Evolutionary conservation across 1,284 basidiomycete genomes (phyloP).

Genomic region (Apiotrichum veenhuisii): DNA sequence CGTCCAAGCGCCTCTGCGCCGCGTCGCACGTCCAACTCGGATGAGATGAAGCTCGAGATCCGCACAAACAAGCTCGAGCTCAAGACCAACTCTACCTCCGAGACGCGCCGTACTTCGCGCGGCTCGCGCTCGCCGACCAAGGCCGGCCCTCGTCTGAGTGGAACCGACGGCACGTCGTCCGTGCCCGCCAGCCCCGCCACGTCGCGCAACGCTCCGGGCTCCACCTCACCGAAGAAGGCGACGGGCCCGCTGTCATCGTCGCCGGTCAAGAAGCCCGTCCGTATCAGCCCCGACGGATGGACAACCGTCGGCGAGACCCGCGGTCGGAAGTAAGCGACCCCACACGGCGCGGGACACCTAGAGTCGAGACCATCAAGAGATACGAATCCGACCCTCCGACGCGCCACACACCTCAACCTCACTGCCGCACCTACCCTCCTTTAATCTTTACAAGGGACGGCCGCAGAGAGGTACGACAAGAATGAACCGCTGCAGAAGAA

Average conservation of each 20-base stretch:
- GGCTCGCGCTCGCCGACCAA: conserved; percentile 1
- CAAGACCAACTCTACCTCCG: not conserved
- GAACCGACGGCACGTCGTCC: not conserved
- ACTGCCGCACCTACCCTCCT: too few relatives aligned
- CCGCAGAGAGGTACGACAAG: too few relatives aligned
- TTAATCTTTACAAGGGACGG: too few relatives aligned
- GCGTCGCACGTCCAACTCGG: not conserved
- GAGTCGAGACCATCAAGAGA: not conserved
- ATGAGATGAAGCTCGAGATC: not conserved
- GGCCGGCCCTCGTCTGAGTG: not conserved
- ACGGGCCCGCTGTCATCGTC: not conserved
- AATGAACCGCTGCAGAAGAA: too few relatives aligned
- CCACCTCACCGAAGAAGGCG: conserved; percentile 4
- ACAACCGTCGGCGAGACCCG: conserved; percentile 7
- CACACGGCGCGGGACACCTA: not conserved
- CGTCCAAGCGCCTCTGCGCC: not conserved
- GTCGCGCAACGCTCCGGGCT: conserved; percentile 9
- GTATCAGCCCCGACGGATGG: conserved; percentile 6
- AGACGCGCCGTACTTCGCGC: not conserved
- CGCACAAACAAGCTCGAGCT: not conserved
- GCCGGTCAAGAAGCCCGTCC: conserved; percentile 1
- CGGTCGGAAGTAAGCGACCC: not conserved
- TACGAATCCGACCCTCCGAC: not conserved
- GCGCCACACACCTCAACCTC: too few relatives aligned
- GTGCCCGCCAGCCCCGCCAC: not conserved